phyloP scores from a whole-genome alignment of 495 filamentous ascomycete species.

The Cetradonia linearis region DNA sequence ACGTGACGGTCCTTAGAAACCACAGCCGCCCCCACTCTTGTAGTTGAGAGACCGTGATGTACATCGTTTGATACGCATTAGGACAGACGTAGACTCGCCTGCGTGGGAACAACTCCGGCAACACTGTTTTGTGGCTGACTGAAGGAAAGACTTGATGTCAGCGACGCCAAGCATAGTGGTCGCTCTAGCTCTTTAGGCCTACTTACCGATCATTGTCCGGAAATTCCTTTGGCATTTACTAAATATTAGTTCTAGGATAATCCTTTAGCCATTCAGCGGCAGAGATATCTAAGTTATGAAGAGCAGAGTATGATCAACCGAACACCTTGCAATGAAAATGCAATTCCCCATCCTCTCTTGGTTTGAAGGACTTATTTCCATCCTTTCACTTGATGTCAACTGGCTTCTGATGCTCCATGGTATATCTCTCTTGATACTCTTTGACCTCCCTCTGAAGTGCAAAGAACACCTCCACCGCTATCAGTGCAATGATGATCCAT shows the following conservation, averaged over 20 bases:
- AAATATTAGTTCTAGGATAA: background rate
- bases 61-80: background rate
- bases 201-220: no score
- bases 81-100: background rate
- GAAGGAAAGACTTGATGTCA: background rate
- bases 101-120: background rate
- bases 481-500: constrained; percentile 93
- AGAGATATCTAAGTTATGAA: background rate
- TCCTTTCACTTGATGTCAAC: background rate
- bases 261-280: background rate
- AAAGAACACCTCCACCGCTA: constrained; percentile 78
- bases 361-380: background rate
- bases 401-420: background rate
- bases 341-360: background rate
- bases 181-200: no score
- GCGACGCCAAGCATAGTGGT: background rate
- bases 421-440: constrained; percentile 24
- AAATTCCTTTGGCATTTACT: no score
- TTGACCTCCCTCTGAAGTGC: constrained; percentile 46
- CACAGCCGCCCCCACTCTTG: background rate
- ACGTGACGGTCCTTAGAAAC: background rate
- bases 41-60: background rate
- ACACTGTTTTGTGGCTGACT: background rate
- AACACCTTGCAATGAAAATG: background rate
- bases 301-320: background rate